A percentile compares a stretch with the other conserved stretches of the same genome.
Conservation (phyloP, 2,329 filamentous ascomycete genomes). For the Sarocladiaceae sp. region DNA sequence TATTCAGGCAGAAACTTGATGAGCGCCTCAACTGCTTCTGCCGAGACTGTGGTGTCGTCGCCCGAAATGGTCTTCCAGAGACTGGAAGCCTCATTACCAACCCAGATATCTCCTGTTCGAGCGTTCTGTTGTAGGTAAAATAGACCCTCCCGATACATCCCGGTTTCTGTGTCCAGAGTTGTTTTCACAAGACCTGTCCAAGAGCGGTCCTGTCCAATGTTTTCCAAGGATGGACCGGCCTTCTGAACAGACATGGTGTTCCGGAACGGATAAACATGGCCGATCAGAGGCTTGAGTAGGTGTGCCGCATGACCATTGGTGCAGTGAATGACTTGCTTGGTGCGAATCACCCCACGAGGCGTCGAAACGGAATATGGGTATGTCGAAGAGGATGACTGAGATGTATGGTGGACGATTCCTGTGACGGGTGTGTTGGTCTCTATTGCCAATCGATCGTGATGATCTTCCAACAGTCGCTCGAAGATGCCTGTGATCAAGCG, state of each 20-base stretch:
- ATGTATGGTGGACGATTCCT: conserved; percentile 18
- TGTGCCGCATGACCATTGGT: conserved; percentile 48
- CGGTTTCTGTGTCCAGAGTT: conserved; percentile 40
- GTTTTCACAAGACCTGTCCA: conserved; percentile 40
- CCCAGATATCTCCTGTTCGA: conserved; percentile 36
- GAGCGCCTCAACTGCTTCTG: conserved; percentile 24
- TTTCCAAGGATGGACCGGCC: conserved; percentile 25
- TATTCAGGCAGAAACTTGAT: conserved; percentile 30
- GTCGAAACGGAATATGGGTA: conserved; percentile 38
- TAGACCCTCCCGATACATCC: conserved; percentile 24
- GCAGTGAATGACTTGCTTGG: conserved; percentile 46
- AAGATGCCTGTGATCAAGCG: conserved; percentile 36
- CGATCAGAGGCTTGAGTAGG: conserved; percentile 39
- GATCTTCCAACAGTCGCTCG: conserved; percentile 26
- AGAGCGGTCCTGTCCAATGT: conserved; percentile 25
- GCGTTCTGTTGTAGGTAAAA: conserved; percentile 21
- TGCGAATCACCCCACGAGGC: conserved; percentile 33
- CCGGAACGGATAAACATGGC: conserved; percentile 34
- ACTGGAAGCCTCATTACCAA: conserved; percentile 40
- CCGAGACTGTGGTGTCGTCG: conserved; percentile 34
- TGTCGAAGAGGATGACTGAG: neutral
- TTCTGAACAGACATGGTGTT: conserved; percentile 43
- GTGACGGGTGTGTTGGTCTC: conserved; percentile 28
- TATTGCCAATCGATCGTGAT: conserved; percentile 24
- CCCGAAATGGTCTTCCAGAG: conserved; percentile 33